A percentile compares a stretch with the other conserved stretches of the same genome.
These are phyloP conservation scores for Debaryomycetaceae sp. DNA, from an alignment of 1,139 yeast genomes.

Conservation along the genomic window DNA sequence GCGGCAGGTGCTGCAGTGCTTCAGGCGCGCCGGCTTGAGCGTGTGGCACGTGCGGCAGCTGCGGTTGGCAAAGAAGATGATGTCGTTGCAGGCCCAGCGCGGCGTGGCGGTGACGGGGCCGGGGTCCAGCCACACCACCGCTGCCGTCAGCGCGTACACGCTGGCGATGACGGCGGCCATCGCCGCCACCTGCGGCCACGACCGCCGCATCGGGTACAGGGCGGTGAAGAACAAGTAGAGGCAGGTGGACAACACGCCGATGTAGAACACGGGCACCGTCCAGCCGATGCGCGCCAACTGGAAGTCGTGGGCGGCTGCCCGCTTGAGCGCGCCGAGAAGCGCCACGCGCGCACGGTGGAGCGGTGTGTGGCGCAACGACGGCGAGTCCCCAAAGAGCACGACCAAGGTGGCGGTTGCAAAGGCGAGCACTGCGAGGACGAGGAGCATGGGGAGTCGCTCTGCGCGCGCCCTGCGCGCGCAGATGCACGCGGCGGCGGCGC, in stretches of 20 bases:
- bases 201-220: constrained; percentile 28
- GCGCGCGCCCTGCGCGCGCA: too few relatives aligned
- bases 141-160: constrained; percentile 29
- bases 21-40: constrained; percentile 82
- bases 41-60: constrained; percentile 55
- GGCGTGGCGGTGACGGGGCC: constrained; percentile 31
- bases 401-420: constrained; percentile 13
- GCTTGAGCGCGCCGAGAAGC: constrained; percentile 8
- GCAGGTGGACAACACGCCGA: constrained; percentile 41
- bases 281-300: constrained; percentile 20
- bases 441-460: not conserved
- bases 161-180: constrained; percentile 24
- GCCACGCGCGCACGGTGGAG: constrained; percentile 19
- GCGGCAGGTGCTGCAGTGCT: constrained; percentile 78
- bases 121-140: constrained; percentile 54
- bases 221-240: constrained; percentile 41
- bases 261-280: constrained; percentile 50
- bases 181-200: constrained; percentile 15
- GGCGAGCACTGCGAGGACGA: constrained; percentile 3
- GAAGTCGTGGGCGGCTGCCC: not conserved
- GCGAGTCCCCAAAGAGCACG: constrained; percentile 52
- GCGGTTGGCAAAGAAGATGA: constrained; percentile 50
- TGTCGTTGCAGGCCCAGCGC: constrained; percentile 40
- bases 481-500: not conserved
- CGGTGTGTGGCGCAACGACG: constrained; percentile 37